Conservation (phyloP, 2,329 filamentous ascomycete species). For the Elsinoe batatas region DNA sequence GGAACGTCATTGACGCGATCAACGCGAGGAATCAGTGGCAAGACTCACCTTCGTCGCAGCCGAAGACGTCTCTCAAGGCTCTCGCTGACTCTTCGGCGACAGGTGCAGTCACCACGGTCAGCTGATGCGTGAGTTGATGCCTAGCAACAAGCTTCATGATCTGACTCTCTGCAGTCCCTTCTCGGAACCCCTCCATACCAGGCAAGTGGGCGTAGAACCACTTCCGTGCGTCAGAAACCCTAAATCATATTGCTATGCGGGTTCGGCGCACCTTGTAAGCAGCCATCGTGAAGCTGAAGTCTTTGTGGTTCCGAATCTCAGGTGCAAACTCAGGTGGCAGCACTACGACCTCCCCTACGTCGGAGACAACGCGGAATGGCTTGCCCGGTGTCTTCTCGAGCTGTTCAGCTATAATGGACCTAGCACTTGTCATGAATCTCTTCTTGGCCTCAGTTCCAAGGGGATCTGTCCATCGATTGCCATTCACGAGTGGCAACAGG, state of each 20-base stretch:
- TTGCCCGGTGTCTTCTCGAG: background rate
- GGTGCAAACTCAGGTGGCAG: background rate
- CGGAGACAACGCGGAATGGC: background rate
- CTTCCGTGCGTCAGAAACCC: background rate
- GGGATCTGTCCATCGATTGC: background rate
- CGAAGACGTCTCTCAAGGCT: background rate
- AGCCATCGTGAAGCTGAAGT: background rate
- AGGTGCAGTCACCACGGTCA: background rate
- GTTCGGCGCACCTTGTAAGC: background rate
- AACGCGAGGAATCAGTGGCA: background rate
- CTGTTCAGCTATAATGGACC: background rate
- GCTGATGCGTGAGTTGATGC: background rate
- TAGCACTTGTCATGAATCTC: background rate
- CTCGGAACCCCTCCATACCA: background rate
- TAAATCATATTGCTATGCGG: background rate
- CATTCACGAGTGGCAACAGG: background rate
- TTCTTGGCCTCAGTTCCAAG: background rate
- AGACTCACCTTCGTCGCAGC: background rate
- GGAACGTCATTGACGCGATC: background rate
- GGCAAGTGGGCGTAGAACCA: background rate
- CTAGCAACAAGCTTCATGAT: background rate
- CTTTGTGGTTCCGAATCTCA: background rate
- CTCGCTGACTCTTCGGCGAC: background rate
- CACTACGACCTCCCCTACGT: background rate
- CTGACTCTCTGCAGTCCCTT: background rate